Percentiles rank a stretch among this genome's conserved stretches.
phyloP scores from a whole-genome alignment of 208 protist species.

The Leishmania aethiopica region DNA sequence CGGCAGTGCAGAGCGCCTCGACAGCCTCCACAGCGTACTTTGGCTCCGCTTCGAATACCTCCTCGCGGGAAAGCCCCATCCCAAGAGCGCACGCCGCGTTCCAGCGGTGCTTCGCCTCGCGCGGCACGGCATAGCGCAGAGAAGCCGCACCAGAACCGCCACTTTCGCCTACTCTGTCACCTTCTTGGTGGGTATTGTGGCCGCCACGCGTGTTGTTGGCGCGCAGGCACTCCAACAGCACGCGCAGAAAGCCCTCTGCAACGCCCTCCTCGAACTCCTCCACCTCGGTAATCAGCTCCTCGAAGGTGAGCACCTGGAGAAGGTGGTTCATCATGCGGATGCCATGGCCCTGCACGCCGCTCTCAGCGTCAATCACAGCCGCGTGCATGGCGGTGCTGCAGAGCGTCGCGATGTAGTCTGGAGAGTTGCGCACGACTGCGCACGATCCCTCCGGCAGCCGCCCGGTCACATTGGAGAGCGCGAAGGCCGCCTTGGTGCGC shows the following conservation, averaged over 20 bases:
- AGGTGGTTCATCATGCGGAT: slow-evolving; percentile 87
- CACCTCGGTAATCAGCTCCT: slow-evolving; percentile 73
- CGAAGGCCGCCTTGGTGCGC: slow-evolving; percentile 81
- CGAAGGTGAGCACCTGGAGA: slow-evolving; percentile 52
- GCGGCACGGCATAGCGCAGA: slow-evolving; percentile 21
- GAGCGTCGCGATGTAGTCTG: slow-evolving; percentile 45
- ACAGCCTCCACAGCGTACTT: slow-evolving; percentile 49
- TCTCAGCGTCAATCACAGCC: slow-evolving; percentile 39
- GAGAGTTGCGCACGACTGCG: slow-evolving; percentile 27
- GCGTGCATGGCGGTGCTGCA: slow-evolving; percentile 67
- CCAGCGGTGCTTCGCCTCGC: slow-evolving; percentile 78
- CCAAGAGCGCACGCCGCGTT: slow-evolving; percentile 80
- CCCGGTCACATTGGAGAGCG: slow-evolving; percentile 70
- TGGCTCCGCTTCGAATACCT: slow-evolving; percentile 76
- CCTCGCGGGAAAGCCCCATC: slow-evolving; percentile 48
- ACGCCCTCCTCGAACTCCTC: slow-evolving; percentile 47
- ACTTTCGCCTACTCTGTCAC: neutral
- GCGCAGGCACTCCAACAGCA: slow-evolving; percentile 55
- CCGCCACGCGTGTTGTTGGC: slow-evolving; percentile 26
- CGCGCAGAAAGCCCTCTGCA: slow-evolving; percentile 68
- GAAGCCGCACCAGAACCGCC: neutral
- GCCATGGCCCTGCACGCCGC: slow-evolving; percentile 63
- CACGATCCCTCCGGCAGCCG: slow-evolving; percentile 34
- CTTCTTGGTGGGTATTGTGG: neutral
- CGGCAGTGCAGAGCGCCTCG: slow-evolving; percentile 46